Base-by-base conservation (phyloP, 208 protist species). In the Trypanosoma caninum region DNA sequence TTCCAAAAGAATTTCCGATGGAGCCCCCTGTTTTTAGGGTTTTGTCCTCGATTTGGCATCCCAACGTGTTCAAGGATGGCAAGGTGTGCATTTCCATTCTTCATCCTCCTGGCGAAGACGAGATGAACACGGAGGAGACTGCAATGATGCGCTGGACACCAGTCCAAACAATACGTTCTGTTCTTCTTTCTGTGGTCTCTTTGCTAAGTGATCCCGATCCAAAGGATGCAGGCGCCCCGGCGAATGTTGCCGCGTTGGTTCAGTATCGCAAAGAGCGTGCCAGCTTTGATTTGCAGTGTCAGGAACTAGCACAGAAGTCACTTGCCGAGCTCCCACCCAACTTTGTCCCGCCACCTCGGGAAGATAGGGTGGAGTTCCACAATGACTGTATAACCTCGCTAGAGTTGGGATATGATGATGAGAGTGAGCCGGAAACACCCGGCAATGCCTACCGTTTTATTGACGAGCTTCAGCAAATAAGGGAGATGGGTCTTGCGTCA, bases 21-120 rank as follows among this genome's bases (percentile, higher is more conserved):
- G 77, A 82, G 59, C 98, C 98, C 27, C 98, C 98, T 0, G 79
- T 74, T 8, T 93, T 99, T 56, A 80, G 83, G 25, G 97, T 99
- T 48, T 59, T 94, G 5, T 98, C 93, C 2, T 79, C 79, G 13
- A 97, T 99, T 68, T 99, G 95, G 94, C 98, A 99, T 80, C 98
- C 98, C n/a, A 99, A 99, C 65, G 86, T 95, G 33, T 99, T 98
- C 61, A 40, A 61, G 9, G 89, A 99, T 48, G 98, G 98, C 3
- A 69, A 78, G 16, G 97, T 99, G 46, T 99, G 98, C 82, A 99
- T 99, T 65, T 97, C 88, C 46, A 99, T 99, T 69, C 85, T 99
- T 28, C 98, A 99, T 64, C 83, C 96, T 8, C 97, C 98, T 0
- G 97, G 97, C 37, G 97, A 97, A 31, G 97, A 99, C 72, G 91